Evolutionary conservation across 2,329 filamentous ascomycete species (phyloP).

Genomic region (Talaromyces funiculosus): DNA sequence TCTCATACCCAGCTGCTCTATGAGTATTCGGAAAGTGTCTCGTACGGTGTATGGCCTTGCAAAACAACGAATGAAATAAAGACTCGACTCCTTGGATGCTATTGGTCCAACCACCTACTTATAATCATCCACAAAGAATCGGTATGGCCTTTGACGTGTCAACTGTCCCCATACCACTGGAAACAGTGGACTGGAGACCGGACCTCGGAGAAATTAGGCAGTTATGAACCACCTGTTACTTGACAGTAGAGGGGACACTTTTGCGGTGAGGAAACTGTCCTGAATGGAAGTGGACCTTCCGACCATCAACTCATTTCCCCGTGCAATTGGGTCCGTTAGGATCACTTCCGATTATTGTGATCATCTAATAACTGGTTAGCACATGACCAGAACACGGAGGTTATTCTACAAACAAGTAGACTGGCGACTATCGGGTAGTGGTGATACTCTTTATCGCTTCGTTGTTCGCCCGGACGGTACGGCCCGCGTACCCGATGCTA

Average conservation of each 20-base stretch:
- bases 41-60: background rate
- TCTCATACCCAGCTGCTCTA: too few species aligned
- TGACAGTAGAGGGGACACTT: background rate
- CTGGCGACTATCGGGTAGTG: background rate
- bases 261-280: background rate
- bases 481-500: conserved; percentile 1
- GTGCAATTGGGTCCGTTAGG: background rate
- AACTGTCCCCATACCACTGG: background rate
- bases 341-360: background rate
- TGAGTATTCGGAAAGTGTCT: background rate
- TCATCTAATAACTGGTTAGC: background rate
- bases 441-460: background rate
- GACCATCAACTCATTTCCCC: background rate
- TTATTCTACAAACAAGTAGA: background rate
- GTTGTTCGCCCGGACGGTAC: background rate
- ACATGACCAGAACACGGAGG: background rate
- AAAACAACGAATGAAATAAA: background rate
- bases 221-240: background rate
- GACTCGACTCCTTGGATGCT: background rate
- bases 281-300: background rate
- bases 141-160: background rate
- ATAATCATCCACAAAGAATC: background rate
- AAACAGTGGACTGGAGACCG: background rate
- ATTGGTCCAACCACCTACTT: background rate
- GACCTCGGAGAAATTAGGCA: background rate